Evolutionary conservation across 169 alveolate genomes (phyloP), one percentile per base, ranked within the genome.

Genomic region (Plasmodium chabaudi): DNA sequence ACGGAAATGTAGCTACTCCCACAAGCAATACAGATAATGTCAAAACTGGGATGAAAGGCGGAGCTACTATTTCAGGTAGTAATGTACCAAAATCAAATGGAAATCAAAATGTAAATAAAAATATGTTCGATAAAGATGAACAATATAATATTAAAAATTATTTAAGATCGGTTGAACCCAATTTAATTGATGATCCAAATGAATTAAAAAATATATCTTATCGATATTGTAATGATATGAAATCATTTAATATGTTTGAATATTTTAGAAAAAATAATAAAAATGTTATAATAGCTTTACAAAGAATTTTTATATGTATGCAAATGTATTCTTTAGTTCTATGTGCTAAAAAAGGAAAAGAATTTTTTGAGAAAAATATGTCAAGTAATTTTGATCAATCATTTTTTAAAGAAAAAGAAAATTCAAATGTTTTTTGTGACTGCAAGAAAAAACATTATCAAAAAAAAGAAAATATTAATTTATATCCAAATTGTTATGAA

Each of bases 181-280:
- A 55, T 15, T 55, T 67, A 51, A 39, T 82, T 10, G 82, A 65
- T 34, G 65, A 82, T 39, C 90, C 90, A 15, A 39, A 82, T 15
- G 84, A 82, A 34, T 60, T 82, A 21, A 82, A 82, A 17, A 65
- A 68, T 39, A 27, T 82, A 25, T 56, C 90, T 44, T 82, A 82
- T 44, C 23, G 61, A 55, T 65, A 67, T 57, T 34, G 65, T 9
- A 82, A 53, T 9, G 90, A 82, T 44, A 34, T 82, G 55, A 82
- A 67, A n/a, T 82, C 82, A 12, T 82, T 82, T 51, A 67, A 49
- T 61, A 82, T 82, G 90, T 82, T 82, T 82, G 79, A 53, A 60
- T 67, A 53, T 56, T 82, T 82, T 82, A 56, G 90, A 49, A 82
- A 82, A 82, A 67, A 82, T n/a, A 82, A 56, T 60, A 82, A 82